Percentiles rank a stretch among this genome's conserved stretches.
These are phyloP conservation scores for Fusarium miscanthi DNA, from an alignment of 2,329 filamentous ascomycete species.

Conservation along the genomic window DNA sequence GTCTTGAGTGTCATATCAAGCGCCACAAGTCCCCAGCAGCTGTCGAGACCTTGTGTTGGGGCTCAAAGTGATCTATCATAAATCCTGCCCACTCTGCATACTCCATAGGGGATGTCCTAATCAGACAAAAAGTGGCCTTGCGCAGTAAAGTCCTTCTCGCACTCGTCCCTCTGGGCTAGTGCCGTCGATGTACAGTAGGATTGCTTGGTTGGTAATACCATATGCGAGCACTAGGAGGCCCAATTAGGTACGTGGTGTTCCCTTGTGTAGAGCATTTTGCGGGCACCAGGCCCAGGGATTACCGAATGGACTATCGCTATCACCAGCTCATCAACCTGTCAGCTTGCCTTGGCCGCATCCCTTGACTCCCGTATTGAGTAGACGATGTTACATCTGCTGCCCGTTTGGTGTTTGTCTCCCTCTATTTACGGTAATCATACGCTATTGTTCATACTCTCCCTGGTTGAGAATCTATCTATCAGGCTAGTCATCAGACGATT, in stretches of 20 bases:
- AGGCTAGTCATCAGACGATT: constrained; percentile 4
- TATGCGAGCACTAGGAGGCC: background rate
- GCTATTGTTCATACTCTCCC: constrained; percentile 11
- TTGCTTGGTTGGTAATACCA: background rate
- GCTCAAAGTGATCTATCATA: constrained; percentile 38
- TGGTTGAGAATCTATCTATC: constrained; percentile 5
- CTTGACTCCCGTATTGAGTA: constrained; percentile 7
- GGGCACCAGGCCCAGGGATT: constrained; percentile 9
- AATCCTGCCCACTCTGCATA: constrained; percentile 7
- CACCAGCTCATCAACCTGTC: background rate
- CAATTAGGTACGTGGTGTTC: background rate
- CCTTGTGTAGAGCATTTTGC: background rate
- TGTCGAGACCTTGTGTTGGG: constrained; percentile 21
- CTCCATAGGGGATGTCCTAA: constrained; percentile 33
- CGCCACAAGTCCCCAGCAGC: constrained; percentile 17
- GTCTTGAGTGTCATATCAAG: constrained; percentile 29
- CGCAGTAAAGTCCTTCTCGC: constrained; percentile 13
- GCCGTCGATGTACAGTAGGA: constrained; percentile 24
- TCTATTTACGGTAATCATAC: constrained; percentile 8
- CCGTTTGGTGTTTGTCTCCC: constrained; percentile 19
- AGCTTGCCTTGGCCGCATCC: constrained; percentile 4
- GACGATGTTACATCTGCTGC: constrained; percentile 2
- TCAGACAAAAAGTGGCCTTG: constrained; percentile 39
- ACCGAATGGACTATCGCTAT: background rate
- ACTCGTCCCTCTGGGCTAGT: constrained; percentile 21